phyloP scores from a whole-genome alignment of 108 stramenopile genomes.

The Nitzschia sp. region DNA sequence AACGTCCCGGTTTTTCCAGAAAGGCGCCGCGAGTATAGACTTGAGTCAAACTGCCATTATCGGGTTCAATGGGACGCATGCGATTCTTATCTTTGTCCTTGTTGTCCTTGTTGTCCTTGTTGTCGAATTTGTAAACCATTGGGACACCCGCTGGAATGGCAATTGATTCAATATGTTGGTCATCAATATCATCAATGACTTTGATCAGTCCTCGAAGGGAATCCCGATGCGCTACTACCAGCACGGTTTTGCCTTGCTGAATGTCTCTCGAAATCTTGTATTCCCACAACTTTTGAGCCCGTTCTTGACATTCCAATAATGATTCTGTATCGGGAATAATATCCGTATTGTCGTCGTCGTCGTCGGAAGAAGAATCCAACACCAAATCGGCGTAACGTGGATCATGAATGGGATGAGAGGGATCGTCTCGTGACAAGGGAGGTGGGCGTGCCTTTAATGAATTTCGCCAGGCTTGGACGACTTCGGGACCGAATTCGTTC shows the following conservation, averaged over 20 bases:
- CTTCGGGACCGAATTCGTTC: conserved; percentile 51
- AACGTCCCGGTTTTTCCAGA: conserved; percentile 60
- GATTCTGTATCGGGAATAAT: conserved; percentile 57
- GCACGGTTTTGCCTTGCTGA: conserved; percentile 58
- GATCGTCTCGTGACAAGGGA: conserved; percentile 34
- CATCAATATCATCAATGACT: conserved; percentile 32
- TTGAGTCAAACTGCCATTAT: conserved; percentile 38
- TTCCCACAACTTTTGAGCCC: conserved; percentile 67
- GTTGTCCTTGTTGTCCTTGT: not conserved
- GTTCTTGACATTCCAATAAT: conserved; percentile 59
- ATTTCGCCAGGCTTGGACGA: conserved; percentile 67
- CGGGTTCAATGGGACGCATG: conserved; percentile 50
- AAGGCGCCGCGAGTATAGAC: conserved; percentile 50
- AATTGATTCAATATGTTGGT: conserved; percentile 67
- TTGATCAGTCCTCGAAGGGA: conserved; percentile 60
- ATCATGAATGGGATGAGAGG: conserved; percentile 49
- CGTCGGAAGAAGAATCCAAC: not conserved
- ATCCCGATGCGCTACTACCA: conserved; percentile 84
- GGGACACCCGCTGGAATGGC: conserved; percentile 88
- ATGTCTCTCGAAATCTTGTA: conserved; percentile 58
- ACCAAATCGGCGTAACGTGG: conserved; percentile 53
- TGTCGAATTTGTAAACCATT: conserved; percentile 82
- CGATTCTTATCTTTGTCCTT: too few relatives aligned
- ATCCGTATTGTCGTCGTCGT: conserved; percentile 12
- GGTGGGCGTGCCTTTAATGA: conserved; percentile 53